These are phyloP conservation scores for Colletotrichum liaoningense DNA, from an alignment of 2,329 filamentous ascomycete species.

Conservation along the genomic window DNA sequence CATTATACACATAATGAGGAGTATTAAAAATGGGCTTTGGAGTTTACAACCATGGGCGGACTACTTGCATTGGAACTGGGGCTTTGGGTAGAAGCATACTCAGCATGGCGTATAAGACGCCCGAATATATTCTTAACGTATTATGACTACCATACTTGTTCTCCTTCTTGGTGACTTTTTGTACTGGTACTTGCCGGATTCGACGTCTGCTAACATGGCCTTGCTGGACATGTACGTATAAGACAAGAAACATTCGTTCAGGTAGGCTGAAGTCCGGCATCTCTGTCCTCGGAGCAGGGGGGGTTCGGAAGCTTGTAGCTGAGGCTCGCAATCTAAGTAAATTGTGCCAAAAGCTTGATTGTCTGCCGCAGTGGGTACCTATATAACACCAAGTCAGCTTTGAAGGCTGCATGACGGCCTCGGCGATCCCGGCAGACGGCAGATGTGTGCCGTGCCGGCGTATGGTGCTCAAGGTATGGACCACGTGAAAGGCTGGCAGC, in stretches of 20 bases:
- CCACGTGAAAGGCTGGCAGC: background rate
- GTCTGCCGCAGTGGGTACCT: background rate
- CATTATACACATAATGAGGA: slow-evolving; percentile 14
- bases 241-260: too few relatives aligned
- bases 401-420: background rate
- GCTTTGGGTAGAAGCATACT: slow-evolving; percentile 17
- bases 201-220: background rate
- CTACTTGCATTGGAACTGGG: slow-evolving; percentile 1
- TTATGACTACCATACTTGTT: slow-evolving; percentile 19
- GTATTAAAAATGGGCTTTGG: slow-evolving; percentile 21
- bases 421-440: background rate
- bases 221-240: background rate
- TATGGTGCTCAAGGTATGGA: background rate
- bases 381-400: background rate
- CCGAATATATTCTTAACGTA: slow-evolving; percentile 15
- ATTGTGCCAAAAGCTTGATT: background rate
- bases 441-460: background rate
- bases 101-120: slow-evolving; percentile 17
- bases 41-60: background rate
- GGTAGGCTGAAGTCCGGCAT: too few relatives aligned
- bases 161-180: background rate
- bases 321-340: background rate
- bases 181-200: background rate
- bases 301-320: too few relatives aligned
- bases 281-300: too few relatives aligned